These are phyloP conservation scores for Fusarium oligoseptatum DNA, from an alignment of 2,329 filamentous ascomycete species.

Conservation along the genomic window DNA sequence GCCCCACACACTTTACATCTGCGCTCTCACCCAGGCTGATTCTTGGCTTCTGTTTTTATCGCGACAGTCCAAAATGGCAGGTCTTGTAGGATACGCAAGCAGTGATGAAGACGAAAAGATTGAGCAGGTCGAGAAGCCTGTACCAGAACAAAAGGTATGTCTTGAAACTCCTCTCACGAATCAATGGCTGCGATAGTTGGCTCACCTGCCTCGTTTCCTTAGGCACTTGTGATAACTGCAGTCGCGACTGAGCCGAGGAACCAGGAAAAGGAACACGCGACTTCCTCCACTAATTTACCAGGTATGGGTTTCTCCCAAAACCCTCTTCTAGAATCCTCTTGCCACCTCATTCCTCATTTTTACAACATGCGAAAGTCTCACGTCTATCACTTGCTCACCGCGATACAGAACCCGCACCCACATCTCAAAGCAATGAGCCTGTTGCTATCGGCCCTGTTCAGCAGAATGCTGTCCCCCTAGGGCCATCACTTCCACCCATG, in stretches of 20 bases:
- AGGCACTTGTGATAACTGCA: constrained; percentile 18
- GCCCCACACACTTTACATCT: constrained; percentile 14
- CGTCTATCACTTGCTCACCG: constrained; percentile 4
- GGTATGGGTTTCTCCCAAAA: constrained; percentile 8
- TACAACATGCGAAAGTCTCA: neutral
- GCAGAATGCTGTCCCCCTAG: constrained; percentile 52
- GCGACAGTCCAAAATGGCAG: constrained; percentile 53
- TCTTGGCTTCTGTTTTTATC: neutral
- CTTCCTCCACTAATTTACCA: constrained; percentile 1
- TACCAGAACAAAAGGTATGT: constrained; percentile 23
- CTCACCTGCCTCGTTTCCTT: constrained; percentile 10
- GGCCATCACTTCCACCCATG: constrained; percentile 55
- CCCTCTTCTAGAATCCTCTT: neutral
- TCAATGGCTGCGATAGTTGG: neutral
- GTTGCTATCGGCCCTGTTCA: constrained; percentile 48
- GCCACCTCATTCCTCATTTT: neutral
- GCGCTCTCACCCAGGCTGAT: constrained; percentile 6
- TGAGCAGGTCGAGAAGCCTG: constrained; percentile 19
- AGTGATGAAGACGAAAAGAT: constrained; percentile 64
- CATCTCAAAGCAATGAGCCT: constrained; percentile 18
- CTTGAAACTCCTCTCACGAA: neutral
- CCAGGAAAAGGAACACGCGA: constrained; percentile 5
- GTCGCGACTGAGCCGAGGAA: constrained; percentile 2
- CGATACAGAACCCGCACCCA: constrained; percentile 9
- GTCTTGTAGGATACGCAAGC: constrained; percentile 64